phyloP scores from a whole-genome alignment of 164 flowering plant genomes.

The Pachysandra terminalis region DNA sequence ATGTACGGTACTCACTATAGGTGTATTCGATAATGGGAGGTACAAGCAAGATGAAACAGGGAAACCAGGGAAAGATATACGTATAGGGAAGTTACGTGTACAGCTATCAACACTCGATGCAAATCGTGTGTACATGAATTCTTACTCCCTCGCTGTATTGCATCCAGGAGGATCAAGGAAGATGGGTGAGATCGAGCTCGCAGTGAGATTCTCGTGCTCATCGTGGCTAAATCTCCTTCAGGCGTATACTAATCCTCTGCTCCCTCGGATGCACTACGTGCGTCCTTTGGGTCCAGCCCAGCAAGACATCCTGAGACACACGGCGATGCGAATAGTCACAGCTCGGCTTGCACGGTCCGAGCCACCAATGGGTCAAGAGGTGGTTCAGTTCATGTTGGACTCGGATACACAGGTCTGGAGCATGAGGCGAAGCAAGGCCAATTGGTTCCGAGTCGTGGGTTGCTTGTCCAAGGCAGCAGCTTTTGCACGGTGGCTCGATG shows the following conservation, averaged over 20 bases:
- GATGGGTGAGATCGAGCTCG: constrained; percentile 88
- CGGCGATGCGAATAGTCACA: constrained; percentile 72
- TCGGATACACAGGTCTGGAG: constrained; percentile 83
- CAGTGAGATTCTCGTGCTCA: constrained; percentile 72
- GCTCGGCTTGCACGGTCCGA: constrained; percentile 76
- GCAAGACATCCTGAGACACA: constrained; percentile 74
- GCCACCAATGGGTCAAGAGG: constrained; percentile 85
- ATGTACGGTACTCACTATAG: constrained; percentile 86
- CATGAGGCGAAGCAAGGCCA: constrained; percentile 89
- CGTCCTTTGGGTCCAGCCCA: constrained; percentile 68
- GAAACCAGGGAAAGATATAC: constrained; percentile 45
- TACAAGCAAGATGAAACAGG: constrained; percentile 48
- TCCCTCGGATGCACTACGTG: constrained; percentile 92
- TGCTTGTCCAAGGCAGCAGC: constrained; percentile 52
- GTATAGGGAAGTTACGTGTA: constrained; percentile 79
- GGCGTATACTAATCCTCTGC: constrained; percentile 67
- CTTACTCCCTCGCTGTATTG: constrained; percentile 59
- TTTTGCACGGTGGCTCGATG: constrained; percentile 66
- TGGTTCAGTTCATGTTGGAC: constrained; percentile 84
- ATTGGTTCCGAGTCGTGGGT: constrained; percentile 74
- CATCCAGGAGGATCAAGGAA: constrained; percentile 68
- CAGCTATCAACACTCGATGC: constrained; percentile 80
- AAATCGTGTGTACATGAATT: constrained; percentile 59
- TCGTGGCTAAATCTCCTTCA: constrained; percentile 72
- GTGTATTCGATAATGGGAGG: constrained; percentile 82